phyloP scores from a whole-genome alignment of 306 rosid species.

The Cucumis melo region DNA sequence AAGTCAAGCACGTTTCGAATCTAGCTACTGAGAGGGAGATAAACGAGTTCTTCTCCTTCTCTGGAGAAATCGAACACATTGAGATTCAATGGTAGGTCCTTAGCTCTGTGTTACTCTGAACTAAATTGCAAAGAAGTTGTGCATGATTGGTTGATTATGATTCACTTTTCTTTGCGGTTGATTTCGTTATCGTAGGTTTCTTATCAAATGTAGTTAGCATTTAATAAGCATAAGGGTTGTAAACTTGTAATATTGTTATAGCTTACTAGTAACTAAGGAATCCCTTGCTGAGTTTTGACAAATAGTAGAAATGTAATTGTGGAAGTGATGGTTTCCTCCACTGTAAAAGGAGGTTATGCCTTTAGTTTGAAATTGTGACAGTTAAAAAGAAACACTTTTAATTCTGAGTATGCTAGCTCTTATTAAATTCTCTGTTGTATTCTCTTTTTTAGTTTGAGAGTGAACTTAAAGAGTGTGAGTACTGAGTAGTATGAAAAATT shows the following conservation, averaged over 20 bases:
- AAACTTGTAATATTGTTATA: neutral
- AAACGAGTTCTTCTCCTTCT: slow-evolving; percentile 81
- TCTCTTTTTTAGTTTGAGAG: no score
- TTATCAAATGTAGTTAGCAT: neutral
- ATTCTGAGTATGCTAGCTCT: no score
- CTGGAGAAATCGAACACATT: slow-evolving; percentile 80
- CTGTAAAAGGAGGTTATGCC: no score
- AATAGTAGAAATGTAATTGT: no score
- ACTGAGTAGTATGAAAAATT: no score
- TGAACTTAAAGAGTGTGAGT: no score
- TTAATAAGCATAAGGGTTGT: neutral
- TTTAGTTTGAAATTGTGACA: no score
- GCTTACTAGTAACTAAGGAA: neutral
- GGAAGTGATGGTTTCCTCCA: no score
- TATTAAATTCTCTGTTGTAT: no score
- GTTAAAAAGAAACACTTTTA: no score
- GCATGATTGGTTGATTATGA: neutral
- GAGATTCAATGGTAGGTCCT: slow-evolving; percentile 45
- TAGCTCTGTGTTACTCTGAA: neutral
- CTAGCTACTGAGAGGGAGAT: slow-evolving; percentile 87
- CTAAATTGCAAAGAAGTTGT: neutral
- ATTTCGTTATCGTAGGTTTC: neutral
- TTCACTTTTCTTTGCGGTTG: neutral
- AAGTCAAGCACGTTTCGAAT: slow-evolving; percentile 72
- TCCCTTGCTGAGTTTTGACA: neutral